Base-by-base conservation (phyloP, 1,284 basidiomycete species). In the Ustilago shanxiensis region DNA sequence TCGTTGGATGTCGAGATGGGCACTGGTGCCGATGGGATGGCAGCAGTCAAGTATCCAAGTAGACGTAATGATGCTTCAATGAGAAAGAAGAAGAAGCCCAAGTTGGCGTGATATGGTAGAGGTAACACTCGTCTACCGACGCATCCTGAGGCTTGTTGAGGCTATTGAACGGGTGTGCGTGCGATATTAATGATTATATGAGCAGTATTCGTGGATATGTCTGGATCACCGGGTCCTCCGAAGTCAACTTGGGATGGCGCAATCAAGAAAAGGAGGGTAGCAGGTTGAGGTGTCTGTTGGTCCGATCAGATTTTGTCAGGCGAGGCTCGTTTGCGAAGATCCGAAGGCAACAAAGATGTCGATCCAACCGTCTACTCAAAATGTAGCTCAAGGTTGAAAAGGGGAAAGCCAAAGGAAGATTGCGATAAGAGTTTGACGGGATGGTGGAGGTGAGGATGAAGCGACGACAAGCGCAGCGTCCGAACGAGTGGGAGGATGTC, bases 311-410 rank as follows among this genome's bases (percentile, higher is more conserved):
- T 37, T 10, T 9, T 3, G n/a, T 18, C 6, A 20, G 41, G 16
- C 20, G 3, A 44, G 41, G 41, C n/a, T 20, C 41, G 20, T 18
- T n/a, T 44, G n/a, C n/a, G 11, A 20, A 44, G 41, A 44, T 44
- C 41, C 41, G 41, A 44, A 20, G 20, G 6, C 5, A 20, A 14
- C 8, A n/a, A 20, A 22, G 7, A 14, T n/a, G 41, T 44, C 20
- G 41, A 44, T 44, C 41, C 18, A n/a, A 44, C 20, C 20, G 41
- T 44, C 41, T 44, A 20, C 41, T 44, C 10, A 11, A 20, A 37
- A 44, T 44, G n/a, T 44, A 44, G 41, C 41, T 44, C 41, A 50
- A 28, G 24, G 26, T 50, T 50, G 13, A 14, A n/a, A 31, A 52
- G 9, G 3, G 50, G 41, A n/a, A 18, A 6, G 20, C 20, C 41